Evolutionary conservation across 345 rosid species (phyloP), one percentile per base, ranked within the genome.

Genomic region (Adansonia digitata): DNA sequence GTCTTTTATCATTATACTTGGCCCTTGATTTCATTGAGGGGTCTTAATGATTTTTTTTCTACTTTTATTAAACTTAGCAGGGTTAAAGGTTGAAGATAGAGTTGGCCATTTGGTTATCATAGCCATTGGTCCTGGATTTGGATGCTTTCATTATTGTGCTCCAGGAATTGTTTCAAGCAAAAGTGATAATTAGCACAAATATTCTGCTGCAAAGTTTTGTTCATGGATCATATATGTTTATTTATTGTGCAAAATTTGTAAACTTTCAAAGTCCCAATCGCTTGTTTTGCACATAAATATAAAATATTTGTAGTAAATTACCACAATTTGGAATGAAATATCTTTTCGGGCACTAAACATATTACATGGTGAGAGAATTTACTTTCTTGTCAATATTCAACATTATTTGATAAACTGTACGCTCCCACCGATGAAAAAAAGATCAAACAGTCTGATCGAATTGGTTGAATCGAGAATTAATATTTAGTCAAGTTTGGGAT

Each of bases 21-120:
- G 14, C 59, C 42, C 59, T 48, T 49, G 34, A 61, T n/a, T 29
- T 29, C 56, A 18, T 48, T n/a, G 18, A 45, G 40, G 42, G 56
- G 14, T 17, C 18, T 17, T 40, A 73, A 48, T 65, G n/a, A 79
- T 20, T 29, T 40, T n/a, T n/a, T n/a, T n/a, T n/a, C n/a, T n/a
- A n/a, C 61, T 37, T 51, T 40, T 45, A 26, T 29, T 4, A 57
- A 20, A 46, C 45, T 67, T 59, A 43, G 57, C 78, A 83, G 88
- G 79, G 83, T 82, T 72, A 68, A 80, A 75, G 73, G 85, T 73
- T 82, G 78, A 83, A 56, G 65, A 22, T 29, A 42, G 22, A 53
- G 24, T n/a, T 52, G 72, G 77, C 45, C n/a, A 51, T 37, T 24
- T 39, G 63, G 24, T 48, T 57, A 31, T 67, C 55, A 42, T 37